A percentile compares a stretch with the other conserved stretches of the same genome.
phyloP scores from a whole-genome alignment of 345 rosid species.

The Dipteronia dyeriana region DNA sequence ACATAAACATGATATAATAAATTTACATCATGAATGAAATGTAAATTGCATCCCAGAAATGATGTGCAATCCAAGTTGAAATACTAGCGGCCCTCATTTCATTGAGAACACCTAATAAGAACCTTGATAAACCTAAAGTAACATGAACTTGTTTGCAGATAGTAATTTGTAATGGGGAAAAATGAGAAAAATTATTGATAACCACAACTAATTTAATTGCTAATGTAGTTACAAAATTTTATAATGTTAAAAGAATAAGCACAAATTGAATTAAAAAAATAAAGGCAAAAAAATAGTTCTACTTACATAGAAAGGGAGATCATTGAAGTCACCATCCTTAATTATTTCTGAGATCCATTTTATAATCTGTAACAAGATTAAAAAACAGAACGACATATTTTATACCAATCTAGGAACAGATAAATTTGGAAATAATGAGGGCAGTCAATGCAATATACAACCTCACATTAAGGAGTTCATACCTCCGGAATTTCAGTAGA shows the following conservation, averaged over 20 bases:
- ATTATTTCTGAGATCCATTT: conserved; percentile 77
- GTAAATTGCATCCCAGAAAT: not conserved
- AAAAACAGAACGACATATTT: not conserved
- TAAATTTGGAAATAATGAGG: not conserved
- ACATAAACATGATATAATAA: not conserved
- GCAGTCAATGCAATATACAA: not conserved
- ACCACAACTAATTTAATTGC: not conserved
- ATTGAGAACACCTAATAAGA: not conserved
- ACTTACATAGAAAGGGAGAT: conserved; percentile 82
- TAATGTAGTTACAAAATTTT: not conserved
- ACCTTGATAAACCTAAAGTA: not conserved
- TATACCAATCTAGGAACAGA: not conserved
- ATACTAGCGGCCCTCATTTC: conserved; percentile 1
- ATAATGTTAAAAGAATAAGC: conserved; percentile 1
- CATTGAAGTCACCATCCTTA: conserved; percentile 79
- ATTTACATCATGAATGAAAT: not conserved
- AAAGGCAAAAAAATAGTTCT: conserved; percentile 3
- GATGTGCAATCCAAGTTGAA: not conserved
- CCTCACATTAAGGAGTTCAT: conserved; percentile 11
- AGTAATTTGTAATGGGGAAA: not conserved
- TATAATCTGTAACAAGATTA: conserved; percentile 53
- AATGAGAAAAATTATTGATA: not conserved
- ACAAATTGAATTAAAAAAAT: not conserved
- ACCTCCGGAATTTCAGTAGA: conserved; percentile 72
- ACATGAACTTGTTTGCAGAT: not conserved